Evolutionary conservation across 208 protist genomes (phyloP).

Genomic region (Naegleria lovaniensis): DNA sequence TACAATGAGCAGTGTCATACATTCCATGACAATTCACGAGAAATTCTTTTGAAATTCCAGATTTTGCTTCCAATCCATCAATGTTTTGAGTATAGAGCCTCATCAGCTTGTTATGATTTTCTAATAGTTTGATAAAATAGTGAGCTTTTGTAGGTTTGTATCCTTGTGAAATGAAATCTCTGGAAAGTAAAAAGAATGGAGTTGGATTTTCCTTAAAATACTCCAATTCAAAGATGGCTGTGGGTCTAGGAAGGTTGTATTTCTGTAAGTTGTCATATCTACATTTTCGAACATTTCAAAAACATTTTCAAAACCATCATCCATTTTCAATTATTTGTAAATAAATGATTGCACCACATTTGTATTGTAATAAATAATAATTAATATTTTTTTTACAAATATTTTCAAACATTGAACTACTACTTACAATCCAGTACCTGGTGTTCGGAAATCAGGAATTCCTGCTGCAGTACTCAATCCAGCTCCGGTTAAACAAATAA

Average conservation of each 20-base stretch:
- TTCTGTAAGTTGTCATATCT: background rate
- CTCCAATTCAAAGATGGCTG: constrained; percentile 77
- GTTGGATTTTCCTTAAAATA: constrained; percentile 71
- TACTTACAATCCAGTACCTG: constrained; percentile 73
- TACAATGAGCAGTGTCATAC: constrained; percentile 73
- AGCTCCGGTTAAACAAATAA: background rate
- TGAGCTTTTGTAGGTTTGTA: constrained; percentile 77
- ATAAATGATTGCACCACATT: too few species aligned
- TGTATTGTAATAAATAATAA: too few species aligned
- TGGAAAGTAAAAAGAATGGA: constrained; percentile 77
- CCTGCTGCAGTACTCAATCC: constrained; percentile 51
- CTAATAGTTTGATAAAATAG: constrained; percentile 80
- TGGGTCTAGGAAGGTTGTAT: constrained; percentile 76
- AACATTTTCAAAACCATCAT: too few species aligned
- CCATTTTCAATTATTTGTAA: too few species aligned
- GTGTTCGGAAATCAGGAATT: constrained; percentile 88
- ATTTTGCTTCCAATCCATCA: constrained; percentile 76
- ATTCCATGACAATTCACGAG: constrained; percentile 91
- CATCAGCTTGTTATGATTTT: constrained; percentile 75
- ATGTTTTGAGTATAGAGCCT: constrained; percentile 94
- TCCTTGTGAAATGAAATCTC: constrained; percentile 62
- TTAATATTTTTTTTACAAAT: too few species aligned
- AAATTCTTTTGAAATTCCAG: constrained; percentile 52
- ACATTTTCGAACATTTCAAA: too few species aligned
- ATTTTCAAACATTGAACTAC: background rate